Conservation (phyloP, 2,329 filamentous ascomycete genomes). For the Botryotinia convoluta region DNA sequence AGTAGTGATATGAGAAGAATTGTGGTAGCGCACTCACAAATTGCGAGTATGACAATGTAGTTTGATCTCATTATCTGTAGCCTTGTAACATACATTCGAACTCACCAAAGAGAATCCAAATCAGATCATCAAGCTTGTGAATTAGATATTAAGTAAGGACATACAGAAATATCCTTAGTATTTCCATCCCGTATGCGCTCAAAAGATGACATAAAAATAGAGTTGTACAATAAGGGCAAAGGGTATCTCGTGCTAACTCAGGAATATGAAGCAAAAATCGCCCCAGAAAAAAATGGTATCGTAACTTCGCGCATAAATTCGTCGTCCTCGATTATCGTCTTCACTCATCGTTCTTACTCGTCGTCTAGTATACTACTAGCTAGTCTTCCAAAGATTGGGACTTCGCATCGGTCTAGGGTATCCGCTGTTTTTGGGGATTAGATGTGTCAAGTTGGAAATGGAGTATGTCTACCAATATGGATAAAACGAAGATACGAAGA, state of each 20-base stretch:
- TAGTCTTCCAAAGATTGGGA: constrained; percentile 80
- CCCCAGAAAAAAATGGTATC: neutral
- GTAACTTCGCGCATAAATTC: neutral
- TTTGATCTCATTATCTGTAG: neutral
- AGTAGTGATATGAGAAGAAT: too few relatives aligned
- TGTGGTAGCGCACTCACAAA: too few relatives aligned
- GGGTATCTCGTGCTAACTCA: constrained; percentile 11
- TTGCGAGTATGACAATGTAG: too few relatives aligned
- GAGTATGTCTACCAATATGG: neutral
- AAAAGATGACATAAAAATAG: neutral
- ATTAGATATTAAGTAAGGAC: constrained; percentile 4
- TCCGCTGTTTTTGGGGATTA: constrained; percentile 48
- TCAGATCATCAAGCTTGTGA: neutral
- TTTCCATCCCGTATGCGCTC: neutral
- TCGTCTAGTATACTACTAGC: constrained; percentile 90
- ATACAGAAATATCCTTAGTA: neutral
- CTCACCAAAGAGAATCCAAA: neutral
- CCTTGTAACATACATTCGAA: neutral
- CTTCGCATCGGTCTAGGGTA: constrained; percentile 58
- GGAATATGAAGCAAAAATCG: constrained; percentile 5
- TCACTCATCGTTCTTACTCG: constrained; percentile 46
- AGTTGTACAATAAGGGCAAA: constrained; percentile 1
- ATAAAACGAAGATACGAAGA: neutral
- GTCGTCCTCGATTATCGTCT: neutral
- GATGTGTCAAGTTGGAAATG: constrained; percentile 8